Conservation (phyloP, 352 stramenopile species). For the Globisporangium iwayamae region DNA sequence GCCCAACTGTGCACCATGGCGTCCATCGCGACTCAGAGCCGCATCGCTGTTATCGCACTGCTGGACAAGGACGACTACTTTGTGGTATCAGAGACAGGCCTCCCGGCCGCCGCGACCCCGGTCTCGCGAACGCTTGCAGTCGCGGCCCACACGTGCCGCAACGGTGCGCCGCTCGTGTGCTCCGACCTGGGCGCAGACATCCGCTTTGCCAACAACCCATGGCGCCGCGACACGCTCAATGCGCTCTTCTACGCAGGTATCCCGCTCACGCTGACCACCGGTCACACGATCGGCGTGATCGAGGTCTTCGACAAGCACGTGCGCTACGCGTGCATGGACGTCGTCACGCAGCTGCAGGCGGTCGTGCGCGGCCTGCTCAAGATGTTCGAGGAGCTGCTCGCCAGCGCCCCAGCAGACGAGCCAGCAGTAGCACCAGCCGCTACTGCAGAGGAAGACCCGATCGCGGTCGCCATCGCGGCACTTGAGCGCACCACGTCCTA, state of each 20-base stretch:
- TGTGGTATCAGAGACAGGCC: conserved; percentile 44
- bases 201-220: conserved; percentile 54
- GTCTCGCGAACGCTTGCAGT: conserved; percentile 42
- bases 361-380: conserved; percentile 49
- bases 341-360: conserved; percentile 49
- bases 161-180: conserved; percentile 51
- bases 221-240: conserved; percentile 32
- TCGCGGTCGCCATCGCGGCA: conserved; percentile 17
- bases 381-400: conserved; percentile 50
- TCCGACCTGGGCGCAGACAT: conserved; percentile 43
- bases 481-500: conserved; percentile 25
- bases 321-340: conserved; percentile 43
- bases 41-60: conserved; percentile 62
- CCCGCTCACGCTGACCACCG: conserved; percentile 45
- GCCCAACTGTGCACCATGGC: conserved; percentile 75
- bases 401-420: conserved; percentile 13
- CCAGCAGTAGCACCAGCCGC: not conserved
- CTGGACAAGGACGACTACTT: conserved; percentile 73
- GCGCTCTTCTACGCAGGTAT: conserved; percentile 67
- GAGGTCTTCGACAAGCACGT: conserved; percentile 46
- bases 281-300: conserved; percentile 55
- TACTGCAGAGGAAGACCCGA: conserved; percentile 9
- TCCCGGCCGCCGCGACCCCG: conserved; percentile 23
- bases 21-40: conserved; percentile 63
- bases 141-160: conserved; percentile 50